Percentiles rank a stretch among this genome's conserved stretches.
Conservation (phyloP, 2,329 filamentous ascomycete species). For the Cercospora sp. region DNA sequence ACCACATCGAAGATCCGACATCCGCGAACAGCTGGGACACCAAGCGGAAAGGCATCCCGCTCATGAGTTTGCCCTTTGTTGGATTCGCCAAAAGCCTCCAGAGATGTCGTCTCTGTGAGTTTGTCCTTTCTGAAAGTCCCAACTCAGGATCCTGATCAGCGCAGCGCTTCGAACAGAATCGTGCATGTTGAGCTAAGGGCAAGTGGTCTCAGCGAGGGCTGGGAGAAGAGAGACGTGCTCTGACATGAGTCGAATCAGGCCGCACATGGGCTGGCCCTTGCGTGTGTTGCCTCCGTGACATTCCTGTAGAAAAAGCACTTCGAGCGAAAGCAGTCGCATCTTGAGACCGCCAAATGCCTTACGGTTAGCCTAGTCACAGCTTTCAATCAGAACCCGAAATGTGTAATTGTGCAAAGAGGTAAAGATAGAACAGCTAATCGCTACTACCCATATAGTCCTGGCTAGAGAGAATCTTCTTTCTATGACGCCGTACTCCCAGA, state of each 20-base stretch:
- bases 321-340: not conserved
- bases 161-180: too few species aligned
- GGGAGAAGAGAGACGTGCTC: not conserved
- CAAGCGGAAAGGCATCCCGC: too few species aligned
- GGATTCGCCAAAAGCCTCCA: too few species aligned
- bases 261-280: not conserved
- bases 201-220: too few species aligned
- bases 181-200: too few species aligned
- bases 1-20: too few species aligned
- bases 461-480: not conserved
- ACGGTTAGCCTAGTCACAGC: not conserved
- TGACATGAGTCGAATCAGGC: not conserved
- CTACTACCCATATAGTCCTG: not conserved
- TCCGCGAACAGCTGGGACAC: too few species aligned
- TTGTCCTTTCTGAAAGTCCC: too few species aligned
- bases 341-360: not conserved
- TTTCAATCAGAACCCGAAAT: not conserved
- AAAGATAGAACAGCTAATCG: not conserved
- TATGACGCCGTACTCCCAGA: slow-evolving; percentile 9
- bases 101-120: too few species aligned
- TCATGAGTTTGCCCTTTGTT: too few species aligned
- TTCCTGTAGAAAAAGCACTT: not conserved
- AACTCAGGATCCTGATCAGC: too few species aligned
- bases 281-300: not conserved
- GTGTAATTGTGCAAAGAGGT: not conserved